Evolutionary conservation across 257 asterid genomes (phyloP), one percentile per base, ranked within the genome.

Genomic region (Lavandula angustifolia): DNA sequence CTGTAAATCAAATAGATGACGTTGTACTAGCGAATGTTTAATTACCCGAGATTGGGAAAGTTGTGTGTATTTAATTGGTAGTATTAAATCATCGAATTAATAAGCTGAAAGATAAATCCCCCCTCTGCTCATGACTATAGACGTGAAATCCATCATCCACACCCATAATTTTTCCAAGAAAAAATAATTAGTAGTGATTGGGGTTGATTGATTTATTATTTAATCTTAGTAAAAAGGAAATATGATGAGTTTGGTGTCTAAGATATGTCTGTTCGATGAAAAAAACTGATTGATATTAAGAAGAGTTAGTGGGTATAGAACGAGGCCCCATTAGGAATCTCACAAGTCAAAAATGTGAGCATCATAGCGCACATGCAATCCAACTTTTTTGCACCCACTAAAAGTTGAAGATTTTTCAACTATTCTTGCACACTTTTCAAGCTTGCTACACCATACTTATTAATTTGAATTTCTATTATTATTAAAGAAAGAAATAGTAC

Each of bases 341-440:
- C 76, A 67, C 55, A 79, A 77, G 87, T 83, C 87, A 81, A 87
- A 22, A 79, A 73, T 71, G 71, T 35, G 70, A 79, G 65, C 75
- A 84, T 70, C 71, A 82, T 78, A 46, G 72, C 69, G 79, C 91
- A 82, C 91, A 84, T 84, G 89, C 80, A 75, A 60, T 76, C 68
- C 78, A 3, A 59, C 87, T 40, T 34, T 44, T 82, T 82, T 80
- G 68, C 72, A 74, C 76, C 72, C 62, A 33, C 49, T 55, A 66
- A 80, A 63, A 69, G 80, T 41, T 10, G 64, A 34, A 51, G 0
- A 17, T 73, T 72, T 49, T 49, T 40, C 41, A 54, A 60, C 29
- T 55, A 58, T 55, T 62, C 69, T 66, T 47, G 60, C 66, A 69
- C 58, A 48, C 68, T 60, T 68, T 46, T 59, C 76, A 55, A 54